Percentiles rank a stretch among this genome's conserved stretches.
These are phyloP conservation scores for Diaporthe citriasiana DNA, from an alignment of 2,329 filamentous ascomycete genomes.

Conservation along the genomic window DNA sequence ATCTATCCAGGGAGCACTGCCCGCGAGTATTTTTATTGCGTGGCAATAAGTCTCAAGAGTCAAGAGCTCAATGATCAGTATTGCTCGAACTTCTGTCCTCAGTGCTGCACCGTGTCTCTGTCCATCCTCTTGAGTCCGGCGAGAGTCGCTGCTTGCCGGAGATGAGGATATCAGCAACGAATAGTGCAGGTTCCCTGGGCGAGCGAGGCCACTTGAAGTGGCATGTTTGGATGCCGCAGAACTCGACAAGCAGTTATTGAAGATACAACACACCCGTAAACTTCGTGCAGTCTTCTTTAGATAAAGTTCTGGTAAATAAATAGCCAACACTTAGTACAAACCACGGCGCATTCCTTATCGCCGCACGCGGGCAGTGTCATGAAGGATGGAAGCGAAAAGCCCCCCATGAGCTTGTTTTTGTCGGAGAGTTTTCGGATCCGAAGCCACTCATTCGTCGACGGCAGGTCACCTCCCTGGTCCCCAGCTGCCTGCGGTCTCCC, in stretches of 20 bases:
- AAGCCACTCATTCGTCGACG: background rate
- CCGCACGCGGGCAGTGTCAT: background rate
- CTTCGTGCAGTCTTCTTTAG: background rate
- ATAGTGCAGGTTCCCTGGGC: too few species aligned
- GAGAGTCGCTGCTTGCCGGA: too few species aligned
- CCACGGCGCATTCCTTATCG: background rate
- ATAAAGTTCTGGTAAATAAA: too few species aligned
- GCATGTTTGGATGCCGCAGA: too few species aligned
- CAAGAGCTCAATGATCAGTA: background rate
- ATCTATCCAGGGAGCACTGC: slow-evolving; percentile 2
- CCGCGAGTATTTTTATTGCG: background rate
- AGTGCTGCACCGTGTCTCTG: background rate
- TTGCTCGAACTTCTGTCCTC: background rate
- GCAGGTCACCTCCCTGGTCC: background rate
- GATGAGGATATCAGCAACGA: too few species aligned
- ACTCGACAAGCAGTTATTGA: too few species aligned
- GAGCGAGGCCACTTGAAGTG: too few species aligned
- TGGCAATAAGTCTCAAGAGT: background rate
- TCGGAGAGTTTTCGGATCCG: background rate
- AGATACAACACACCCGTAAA: too few species aligned
- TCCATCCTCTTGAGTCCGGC: too few species aligned
- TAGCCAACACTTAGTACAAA: background rate
- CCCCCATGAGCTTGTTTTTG: background rate
- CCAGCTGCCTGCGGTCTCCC: background rate
- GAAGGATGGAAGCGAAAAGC: background rate